Conservation (phyloP, 305 asterid genomes). For the Fraxinus velutina region DNA sequence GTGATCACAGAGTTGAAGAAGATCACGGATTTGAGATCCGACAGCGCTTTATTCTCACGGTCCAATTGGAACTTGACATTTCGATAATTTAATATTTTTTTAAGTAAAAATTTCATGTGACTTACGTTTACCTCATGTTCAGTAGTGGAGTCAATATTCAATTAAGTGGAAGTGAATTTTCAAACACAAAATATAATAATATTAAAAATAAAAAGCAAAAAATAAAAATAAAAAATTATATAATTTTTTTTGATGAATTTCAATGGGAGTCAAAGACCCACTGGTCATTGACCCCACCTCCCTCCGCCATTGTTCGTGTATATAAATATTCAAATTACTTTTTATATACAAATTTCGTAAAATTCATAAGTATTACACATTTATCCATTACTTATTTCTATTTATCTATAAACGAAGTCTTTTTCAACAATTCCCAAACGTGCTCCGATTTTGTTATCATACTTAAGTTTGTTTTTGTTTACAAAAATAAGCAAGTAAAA, state of each 20-base stretch:
- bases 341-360: neutral
- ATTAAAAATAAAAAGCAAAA: neutral
- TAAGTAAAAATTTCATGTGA: neutral
- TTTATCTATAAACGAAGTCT: neutral
- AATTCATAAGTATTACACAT: too few species aligned
- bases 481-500: neutral
- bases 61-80: neutral
- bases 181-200: neutral
- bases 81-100: neutral
- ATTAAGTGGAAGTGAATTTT: neutral
- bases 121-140: neutral
- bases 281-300: neutral
- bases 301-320: neutral
- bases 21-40: neutral
- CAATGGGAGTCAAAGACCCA: neutral
- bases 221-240: too few species aligned
- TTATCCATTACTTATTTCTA: neutral
- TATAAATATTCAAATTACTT: neutral
- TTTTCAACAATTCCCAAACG: neutral
- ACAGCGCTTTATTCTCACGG: neutral
- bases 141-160: neutral
- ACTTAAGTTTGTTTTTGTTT: conserved; percentile 3
- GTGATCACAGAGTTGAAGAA: neutral
- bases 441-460: neutral
- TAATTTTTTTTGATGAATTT: neutral